Conservation (phyloP, 352 stramenopile genomes). For the Blastocystis sp. region DNA sequence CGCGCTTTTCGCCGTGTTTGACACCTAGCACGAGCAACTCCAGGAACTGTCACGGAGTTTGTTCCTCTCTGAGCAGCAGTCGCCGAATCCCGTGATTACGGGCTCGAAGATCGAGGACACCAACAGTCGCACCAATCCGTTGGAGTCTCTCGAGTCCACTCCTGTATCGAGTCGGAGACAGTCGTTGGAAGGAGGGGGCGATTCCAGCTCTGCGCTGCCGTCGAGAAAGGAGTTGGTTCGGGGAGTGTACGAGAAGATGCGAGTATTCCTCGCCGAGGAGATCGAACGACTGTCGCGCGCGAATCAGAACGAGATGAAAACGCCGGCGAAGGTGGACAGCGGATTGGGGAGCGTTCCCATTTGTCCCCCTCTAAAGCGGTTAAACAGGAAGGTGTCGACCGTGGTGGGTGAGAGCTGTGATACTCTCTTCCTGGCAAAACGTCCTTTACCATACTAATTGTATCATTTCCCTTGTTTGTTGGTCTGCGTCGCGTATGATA, state of each 20-base stretch:
- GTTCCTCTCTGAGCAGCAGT: not conserved
- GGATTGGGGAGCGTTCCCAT: not conserved
- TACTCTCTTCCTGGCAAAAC: not conserved
- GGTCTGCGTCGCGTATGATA: not conserved
- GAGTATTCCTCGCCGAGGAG: not conserved
- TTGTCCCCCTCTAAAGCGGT: slow-evolving; percentile 15
- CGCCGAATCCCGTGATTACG: not conserved
- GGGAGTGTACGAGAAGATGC: slow-evolving; percentile 9
- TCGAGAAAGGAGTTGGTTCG: not conserved
- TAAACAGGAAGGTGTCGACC: not conserved
- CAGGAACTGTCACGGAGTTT: not conserved
- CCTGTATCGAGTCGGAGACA: not conserved
- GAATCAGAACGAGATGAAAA: not conserved
- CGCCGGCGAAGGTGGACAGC: not conserved
- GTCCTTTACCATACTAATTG: slow-evolving; percentile 17
- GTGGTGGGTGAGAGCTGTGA: not conserved
- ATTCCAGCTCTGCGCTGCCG: not conserved
- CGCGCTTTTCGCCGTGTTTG: not conserved
- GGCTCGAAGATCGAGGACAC: slow-evolving; percentile 10
- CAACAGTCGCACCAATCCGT: slow-evolving; percentile 31
- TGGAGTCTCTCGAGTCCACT: slow-evolving; percentile 3
- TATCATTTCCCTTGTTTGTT: slow-evolving; percentile 28
- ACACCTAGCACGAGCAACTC: slow-evolving; percentile 30
- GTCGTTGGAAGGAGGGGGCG: not conserved
- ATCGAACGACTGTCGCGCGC: not conserved